Conservation (phyloP, 1,284 basidiomycete species). For the Ustanciosporium gigantosporum region DNA sequence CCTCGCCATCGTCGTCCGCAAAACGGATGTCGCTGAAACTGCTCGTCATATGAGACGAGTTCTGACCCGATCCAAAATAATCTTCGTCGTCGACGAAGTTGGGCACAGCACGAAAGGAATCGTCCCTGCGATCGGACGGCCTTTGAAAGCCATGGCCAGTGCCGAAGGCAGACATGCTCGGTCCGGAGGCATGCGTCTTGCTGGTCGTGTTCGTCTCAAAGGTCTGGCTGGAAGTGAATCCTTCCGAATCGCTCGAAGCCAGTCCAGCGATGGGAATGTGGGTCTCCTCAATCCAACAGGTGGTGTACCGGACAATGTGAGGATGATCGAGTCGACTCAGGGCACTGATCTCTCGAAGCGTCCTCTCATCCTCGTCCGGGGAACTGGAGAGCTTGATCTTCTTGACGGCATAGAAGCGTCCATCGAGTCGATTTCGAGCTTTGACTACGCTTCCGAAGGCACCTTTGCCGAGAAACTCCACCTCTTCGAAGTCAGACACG, state of each 20-base stretch:
- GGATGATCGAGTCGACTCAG: conserved; percentile 83
- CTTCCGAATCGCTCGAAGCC: conserved; percentile 26
- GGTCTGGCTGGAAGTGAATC: conserved; percentile 20
- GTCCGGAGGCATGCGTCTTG: conserved; percentile 35
- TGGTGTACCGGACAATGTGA: conserved; percentile 81
- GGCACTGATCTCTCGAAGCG: conserved; percentile 88
- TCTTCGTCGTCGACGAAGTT: conserved; percentile 54
- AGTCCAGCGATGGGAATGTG: conserved; percentile 28
- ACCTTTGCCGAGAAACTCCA: conserved; percentile 71
- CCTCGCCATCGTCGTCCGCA: conserved; percentile 58
- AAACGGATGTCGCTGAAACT: conserved; percentile 67
- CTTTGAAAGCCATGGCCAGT: conserved; percentile 22
- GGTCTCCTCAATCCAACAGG: conserved; percentile 58
- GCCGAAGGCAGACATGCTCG: conserved; percentile 33
- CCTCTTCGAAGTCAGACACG: conserved; percentile 59
- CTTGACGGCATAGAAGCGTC: conserved; percentile 70
- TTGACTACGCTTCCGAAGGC: conserved; percentile 94
- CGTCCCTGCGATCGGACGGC: conserved; percentile 8
- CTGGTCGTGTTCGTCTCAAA: conserved; percentile 40
- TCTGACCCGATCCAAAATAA: conserved; percentile 55
- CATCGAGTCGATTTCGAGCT: conserved; percentile 76
- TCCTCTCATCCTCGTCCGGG: conserved; percentile 78
- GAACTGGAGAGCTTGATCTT: conserved; percentile 79
- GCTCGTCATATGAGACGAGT: conserved; percentile 64
- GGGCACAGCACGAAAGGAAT: conserved; percentile 30